Conservation (phyloP, 2,329 filamentous ascomycete species). For the Aspergillus pseudoglaucus region DNA sequence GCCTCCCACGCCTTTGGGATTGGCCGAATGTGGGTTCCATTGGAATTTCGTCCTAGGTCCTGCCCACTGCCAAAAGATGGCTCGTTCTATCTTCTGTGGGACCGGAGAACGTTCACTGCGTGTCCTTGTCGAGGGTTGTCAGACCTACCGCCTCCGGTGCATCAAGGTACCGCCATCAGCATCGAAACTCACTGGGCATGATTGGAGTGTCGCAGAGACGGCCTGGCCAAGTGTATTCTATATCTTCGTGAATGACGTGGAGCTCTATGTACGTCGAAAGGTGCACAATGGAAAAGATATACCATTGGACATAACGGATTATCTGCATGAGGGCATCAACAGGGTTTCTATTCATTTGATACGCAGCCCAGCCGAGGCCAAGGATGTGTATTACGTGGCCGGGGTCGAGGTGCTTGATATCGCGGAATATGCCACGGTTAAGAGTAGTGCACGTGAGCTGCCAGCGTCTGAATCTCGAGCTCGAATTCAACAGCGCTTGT, state of each 20-base stretch:
- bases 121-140: constrained; percentile 45
- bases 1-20: constrained; percentile 23
- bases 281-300: constrained; percentile 68
- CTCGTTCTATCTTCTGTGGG: constrained; percentile 8
- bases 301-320: constrained; percentile 64
- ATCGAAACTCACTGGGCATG: constrained; percentile 35
- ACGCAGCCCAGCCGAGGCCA: constrained; percentile 30
- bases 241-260: constrained; percentile 58
- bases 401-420: constrained; percentile 66
- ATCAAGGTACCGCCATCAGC: constrained; percentile 39
- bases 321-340: constrained; percentile 57
- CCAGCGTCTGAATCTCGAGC: constrained; percentile 46
- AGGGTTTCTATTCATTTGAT: constrained; percentile 49
- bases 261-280: constrained; percentile 58
- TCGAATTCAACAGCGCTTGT: constrained; percentile 50
- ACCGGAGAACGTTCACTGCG: constrained; percentile 22
- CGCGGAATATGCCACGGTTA: constrained; percentile 35
- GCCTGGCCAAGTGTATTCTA: constrained; percentile 67
- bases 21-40: constrained; percentile 17
- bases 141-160: constrained; percentile 64
- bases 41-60: constrained; percentile 33
- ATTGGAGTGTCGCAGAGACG: constrained; percentile 60
- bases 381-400: constrained; percentile 47
- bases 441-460: constrained; percentile 34
- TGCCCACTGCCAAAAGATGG: constrained; percentile 28